A percentile compares a stretch with the other conserved stretches of the same genome.
Evolutionary conservation across 2,329 filamentous ascomycete species (phyloP).

Genomic region (Pseudocercospora crystallina): DNA sequence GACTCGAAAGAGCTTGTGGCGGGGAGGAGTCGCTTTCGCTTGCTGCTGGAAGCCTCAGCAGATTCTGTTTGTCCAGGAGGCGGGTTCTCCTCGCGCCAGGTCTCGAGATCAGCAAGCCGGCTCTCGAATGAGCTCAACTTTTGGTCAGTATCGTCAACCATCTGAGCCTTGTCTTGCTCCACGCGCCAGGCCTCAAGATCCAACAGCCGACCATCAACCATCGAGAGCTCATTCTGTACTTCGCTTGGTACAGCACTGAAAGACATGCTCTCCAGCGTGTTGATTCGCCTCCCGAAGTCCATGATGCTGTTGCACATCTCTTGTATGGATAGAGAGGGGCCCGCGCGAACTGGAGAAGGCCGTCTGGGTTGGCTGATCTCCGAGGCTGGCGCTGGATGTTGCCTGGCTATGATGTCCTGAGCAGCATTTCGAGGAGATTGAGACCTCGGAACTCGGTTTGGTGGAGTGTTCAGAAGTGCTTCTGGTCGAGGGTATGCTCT

Average conservation of each 20-base stretch:
- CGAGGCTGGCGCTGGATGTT: conserved; percentile 1
- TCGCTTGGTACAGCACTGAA: conserved; percentile 67
- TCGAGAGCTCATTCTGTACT: conserved; percentile 66
- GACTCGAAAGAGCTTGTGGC: conserved; percentile 43
- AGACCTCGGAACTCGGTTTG: not conserved
- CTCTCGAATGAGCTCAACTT: conserved; percentile 50
- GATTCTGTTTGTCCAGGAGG: conserved; percentile 16
- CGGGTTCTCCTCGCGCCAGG: conserved; percentile 32
- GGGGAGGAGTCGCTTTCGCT: conserved; percentile 34
- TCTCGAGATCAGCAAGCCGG: conserved; percentile 67
- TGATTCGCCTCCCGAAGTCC: conserved; percentile 58
- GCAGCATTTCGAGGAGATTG: conserved; percentile 4
- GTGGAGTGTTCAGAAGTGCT: not conserved
- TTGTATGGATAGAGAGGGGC: conserved; percentile 41
- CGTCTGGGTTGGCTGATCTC: conserved; percentile 5
- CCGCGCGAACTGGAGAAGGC: conserved; percentile 13
- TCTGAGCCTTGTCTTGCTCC: conserved; percentile 28
- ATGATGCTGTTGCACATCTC: conserved; percentile 51
- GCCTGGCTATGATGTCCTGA: conserved; percentile 4
- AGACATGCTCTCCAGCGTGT: conserved; percentile 67
- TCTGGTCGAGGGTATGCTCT: conserved; percentile 8
- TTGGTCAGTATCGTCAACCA: conserved; percentile 41
- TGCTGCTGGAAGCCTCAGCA: conserved; percentile 29
- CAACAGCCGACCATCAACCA: conserved; percentile 64
- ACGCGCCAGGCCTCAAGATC: conserved; percentile 61